These are phyloP conservation scores for Sugiyamaella xylanicola DNA, from an alignment of 1,139 yeast genomes.

Conservation along the genomic window DNA sequence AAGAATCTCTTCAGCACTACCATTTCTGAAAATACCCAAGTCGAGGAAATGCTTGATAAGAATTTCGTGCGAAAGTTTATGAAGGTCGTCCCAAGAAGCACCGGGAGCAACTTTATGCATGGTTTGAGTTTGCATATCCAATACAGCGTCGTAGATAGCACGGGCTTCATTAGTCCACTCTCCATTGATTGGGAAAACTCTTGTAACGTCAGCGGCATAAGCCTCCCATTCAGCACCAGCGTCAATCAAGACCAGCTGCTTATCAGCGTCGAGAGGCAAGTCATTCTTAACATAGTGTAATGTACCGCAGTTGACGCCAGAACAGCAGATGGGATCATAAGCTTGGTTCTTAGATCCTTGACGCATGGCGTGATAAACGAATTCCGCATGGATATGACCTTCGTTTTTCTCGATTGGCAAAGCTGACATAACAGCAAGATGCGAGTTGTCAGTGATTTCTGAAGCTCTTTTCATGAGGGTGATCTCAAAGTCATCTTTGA, in stretches of 20 bases:
- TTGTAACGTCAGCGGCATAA: slow-evolving; percentile 91
- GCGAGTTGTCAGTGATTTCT: slow-evolving; percentile 82
- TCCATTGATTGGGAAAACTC: slow-evolving; percentile 92
- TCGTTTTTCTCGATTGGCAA: slow-evolving; percentile 84
- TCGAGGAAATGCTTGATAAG: slow-evolving; percentile 69
- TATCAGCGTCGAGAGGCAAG: slow-evolving; percentile 53
- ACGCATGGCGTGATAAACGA: slow-evolving; percentile 87
- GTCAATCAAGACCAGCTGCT: slow-evolving; percentile 76
- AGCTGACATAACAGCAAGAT: slow-evolving; percentile 90
- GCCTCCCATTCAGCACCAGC: slow-evolving; percentile 98
- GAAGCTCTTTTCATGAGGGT: slow-evolving; percentile 78
- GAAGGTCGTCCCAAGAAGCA: slow-evolving; percentile 81
- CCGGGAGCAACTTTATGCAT: slow-evolving; percentile 79
- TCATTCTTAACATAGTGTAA: slow-evolving; percentile 89
- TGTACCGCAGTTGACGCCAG: slow-evolving; percentile 90
- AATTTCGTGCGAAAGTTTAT: slow-evolving; percentile 73
- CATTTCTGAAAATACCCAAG: slow-evolving; percentile 77
- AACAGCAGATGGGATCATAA: slow-evolving; percentile 93
- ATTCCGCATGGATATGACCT: slow-evolving; percentile 93
- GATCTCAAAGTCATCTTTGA: slow-evolving; percentile 82
- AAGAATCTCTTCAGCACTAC: slow-evolving; percentile 64
- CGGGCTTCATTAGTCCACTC: slow-evolving; percentile 87
- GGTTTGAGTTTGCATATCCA: slow-evolving; percentile 76
- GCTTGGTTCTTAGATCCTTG: slow-evolving; percentile 90
- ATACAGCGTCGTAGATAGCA: slow-evolving; percentile 77